A percentile compares a stretch with the other conserved stretches of the same genome.
Conservation (phyloP, 306 rosid genomes). For the Comarum palustre region DNA sequence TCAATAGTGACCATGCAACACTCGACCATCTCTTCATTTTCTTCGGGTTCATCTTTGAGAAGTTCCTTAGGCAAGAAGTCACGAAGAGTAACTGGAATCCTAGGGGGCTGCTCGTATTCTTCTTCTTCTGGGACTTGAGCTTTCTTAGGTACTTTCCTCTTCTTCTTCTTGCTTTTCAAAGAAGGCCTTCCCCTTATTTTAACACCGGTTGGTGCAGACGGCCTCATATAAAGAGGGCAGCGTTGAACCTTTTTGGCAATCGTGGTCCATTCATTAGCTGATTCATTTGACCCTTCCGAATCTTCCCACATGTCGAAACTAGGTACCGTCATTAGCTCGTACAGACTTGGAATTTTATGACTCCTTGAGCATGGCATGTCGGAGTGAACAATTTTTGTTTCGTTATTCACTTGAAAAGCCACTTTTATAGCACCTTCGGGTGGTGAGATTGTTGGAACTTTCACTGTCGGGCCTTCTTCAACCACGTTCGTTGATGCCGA, state of each 20-base stretch:
- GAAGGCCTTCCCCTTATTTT: neutral
- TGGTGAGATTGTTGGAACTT: too few relatives aligned
- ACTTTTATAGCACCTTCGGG: neutral
- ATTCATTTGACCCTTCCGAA: neutral
- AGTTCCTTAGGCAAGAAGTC: too few relatives aligned
- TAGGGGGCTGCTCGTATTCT: neutral
- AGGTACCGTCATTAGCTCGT: neutral
- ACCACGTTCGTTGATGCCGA: neutral
- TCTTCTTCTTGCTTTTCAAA: neutral
- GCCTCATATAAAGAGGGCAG: neutral
- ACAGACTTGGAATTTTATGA: neutral
- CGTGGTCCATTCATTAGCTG: neutral
- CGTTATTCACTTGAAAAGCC: neutral
- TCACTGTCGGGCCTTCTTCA: neutral
- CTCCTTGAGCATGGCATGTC: neutral
- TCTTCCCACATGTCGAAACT: neutral
- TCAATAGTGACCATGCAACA: too few relatives aligned
- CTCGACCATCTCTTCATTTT: too few relatives aligned
- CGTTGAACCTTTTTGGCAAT: neutral
- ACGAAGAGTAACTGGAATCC: too few relatives aligned
- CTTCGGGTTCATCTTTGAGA: too few relatives aligned
- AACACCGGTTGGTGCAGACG: neutral
- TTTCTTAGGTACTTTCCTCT: too few relatives aligned
- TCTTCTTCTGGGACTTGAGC: neutral
- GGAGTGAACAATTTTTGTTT: neutral